Evolutionary conservation across 495 filamentous ascomycete species (phyloP), one percentile per base, ranked within the genome.

Genomic region (Cercophora sp.): DNA sequence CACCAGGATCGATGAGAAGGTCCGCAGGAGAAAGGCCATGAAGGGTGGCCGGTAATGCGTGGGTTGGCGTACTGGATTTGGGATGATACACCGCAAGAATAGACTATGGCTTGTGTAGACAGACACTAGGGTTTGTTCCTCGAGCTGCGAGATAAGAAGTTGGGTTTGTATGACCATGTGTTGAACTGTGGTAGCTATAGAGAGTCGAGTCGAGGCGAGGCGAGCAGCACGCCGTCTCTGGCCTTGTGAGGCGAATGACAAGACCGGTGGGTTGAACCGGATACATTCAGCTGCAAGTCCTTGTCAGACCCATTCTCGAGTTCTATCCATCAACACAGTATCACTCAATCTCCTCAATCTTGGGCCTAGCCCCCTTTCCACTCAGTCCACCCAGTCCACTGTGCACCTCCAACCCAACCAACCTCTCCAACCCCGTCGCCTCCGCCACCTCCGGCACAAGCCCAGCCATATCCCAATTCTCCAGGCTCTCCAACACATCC

Each of bases 11-110:
- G 66, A 78, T 2, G 89, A 96, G 29, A 89, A 86, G 74, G 72
- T 89, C 56, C 75, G 79, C 55, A 79, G 90, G 50, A 85, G 84
- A 39, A 84, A 89, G 59, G 84, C 82, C 37, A 83, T 84, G 74
- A 84, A 78, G 60, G 74, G 72, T 6, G 68, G 65, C 15, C 35
- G 35, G 15, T 51, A 42, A 29, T 5, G 26, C n/a, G n/a, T n/a
- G n/a, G n/a, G n/a, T n/a, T n/a, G n/a, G n/a, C n/a, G n/a, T n/a
- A n/a, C n/a, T n/a, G n/a, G n/a, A n/a, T n/a, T n/a, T n/a, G n/a
- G n/a, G n/a, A n/a, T n/a, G n/a, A n/a, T n/a, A n/a, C n/a, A n/a
- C n/a, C n/a, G n/a, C n/a, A n/a, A n/a, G n/a, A n/a, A n/a, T n/a
- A n/a, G n/a, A n/a, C n/a, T n/a, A n/a, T n/a, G n/a, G n/a, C n/a